A percentile compares a stretch with the other conserved stretches of the same genome.
phyloP scores from a whole-genome alignment of 345 rosid genomes.

The Euclidium syriacum region DNA sequence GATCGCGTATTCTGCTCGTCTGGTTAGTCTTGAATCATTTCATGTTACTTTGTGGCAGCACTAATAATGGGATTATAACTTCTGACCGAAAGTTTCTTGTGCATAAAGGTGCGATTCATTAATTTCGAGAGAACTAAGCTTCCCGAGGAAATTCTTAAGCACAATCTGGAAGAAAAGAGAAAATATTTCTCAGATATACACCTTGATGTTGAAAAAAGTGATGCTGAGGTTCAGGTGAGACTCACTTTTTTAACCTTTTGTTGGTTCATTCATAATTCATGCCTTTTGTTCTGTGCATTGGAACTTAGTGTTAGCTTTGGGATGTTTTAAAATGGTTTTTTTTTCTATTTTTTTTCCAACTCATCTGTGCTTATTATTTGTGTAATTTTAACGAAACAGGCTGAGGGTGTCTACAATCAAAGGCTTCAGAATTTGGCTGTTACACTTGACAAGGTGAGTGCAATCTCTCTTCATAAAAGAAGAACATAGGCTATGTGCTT shows the following conservation, averaged over 20 bases:
- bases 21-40: constrained; percentile 49
- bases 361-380: constrained; percentile 5
- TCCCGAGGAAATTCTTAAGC: constrained; percentile 83
- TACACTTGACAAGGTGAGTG: constrained; percentile 92
- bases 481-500: not conserved
- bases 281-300: not conserved
- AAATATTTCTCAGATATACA: constrained; percentile 69
- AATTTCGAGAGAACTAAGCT: constrained; percentile 94
- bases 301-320: not conserved
- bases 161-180: constrained; percentile 90
- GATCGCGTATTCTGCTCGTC: constrained; percentile 90
- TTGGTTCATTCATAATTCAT: not conserved
- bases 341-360: not conserved
- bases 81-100: constrained; percentile 21
- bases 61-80: not conserved
- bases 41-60: not conserved
- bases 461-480: constrained; percentile 2
- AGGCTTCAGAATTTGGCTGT: constrained; percentile 98
- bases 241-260: constrained; percentile 6
- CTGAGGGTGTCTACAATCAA: constrained; percentile 99
- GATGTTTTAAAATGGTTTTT: constrained; percentile 6
- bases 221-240: constrained; percentile 98
- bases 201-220: constrained; percentile 90
- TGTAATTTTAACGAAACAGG: constrained; percentile 45
- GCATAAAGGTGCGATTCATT: constrained; percentile 88